Evolutionary conservation across 2,329 filamentous ascomycete species (phyloP), one percentile per base, ranked within the genome.

Genomic region (Colletotrichum falcatum): DNA sequence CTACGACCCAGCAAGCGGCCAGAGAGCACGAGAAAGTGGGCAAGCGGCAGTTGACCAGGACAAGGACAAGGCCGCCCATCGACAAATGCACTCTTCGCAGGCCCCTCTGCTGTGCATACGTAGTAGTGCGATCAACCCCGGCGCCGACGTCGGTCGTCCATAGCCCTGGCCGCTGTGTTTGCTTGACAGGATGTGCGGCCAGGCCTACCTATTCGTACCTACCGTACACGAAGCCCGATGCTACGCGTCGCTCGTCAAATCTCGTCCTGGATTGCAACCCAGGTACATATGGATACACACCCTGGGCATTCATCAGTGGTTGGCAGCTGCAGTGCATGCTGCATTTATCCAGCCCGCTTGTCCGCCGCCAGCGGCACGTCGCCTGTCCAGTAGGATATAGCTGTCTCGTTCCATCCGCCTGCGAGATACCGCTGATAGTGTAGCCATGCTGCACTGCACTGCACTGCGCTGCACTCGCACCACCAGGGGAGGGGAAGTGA

Each of bases 91-190:
- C 66, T 33, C 35, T 68, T 46, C 59, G 54, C 14, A 37, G 35
- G n/a, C n/a, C n/a, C n/a, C n/a, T n/a, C 23, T 26, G n/a, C 14
- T 33, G 9, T 35, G 30, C 28, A 14, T 35, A 12, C 18, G n/a
- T 14, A 20, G 18, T 63, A 56, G 33, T 26, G 42, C 39, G 33
- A 54, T 28, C 28, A 37, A 55, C 49, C 63, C 63, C 56, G 61
- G 42, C 67, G 67, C 67, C 67, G 63, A 70, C 67, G 55, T 70
- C 67, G 67, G 67, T 66, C 56, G 54, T 46, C 63, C 63, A 63
- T 63, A 23, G 37, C 44, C 49, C 61, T 44, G 49, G 61, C 44
- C 49, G 55, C 46, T 35, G 63, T 28, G 56, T 61, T 54, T 60
- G 48, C 39, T 66, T 61, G 62, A 61, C 55, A 56, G 62, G 59